Evolutionary conservation across 495 filamentous ascomycete genomes (phyloP), one percentile per base, ranked within the genome.

Genomic region (Articulospora tetracladia): DNA sequence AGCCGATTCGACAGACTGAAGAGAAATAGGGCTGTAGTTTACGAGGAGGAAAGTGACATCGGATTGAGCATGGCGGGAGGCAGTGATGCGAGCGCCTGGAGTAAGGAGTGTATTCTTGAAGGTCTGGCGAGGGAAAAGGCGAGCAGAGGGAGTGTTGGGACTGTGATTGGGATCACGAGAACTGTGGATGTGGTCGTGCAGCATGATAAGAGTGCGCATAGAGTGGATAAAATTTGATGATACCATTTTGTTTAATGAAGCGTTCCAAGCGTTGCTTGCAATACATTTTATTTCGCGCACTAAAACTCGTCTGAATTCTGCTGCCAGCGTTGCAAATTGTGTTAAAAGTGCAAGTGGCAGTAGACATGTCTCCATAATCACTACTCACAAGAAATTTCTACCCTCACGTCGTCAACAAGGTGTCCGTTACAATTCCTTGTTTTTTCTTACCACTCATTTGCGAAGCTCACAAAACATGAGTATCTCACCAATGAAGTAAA

Each of bases 51-150:
- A 22, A 24, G 27, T 22, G 54, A 56, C 3, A 7, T 25, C 11
- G 7, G 27, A 20, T n/a, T 25, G 24, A 13, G 30, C 46, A 3
- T 6, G 6, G 15, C 19, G 34, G 27, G 53, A 28, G n/a, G 39
- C 19, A 15, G 51, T n/a, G 39, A 44, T 44, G 39, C 39, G 39
- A 3, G 11, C 3, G 3, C 3, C 7, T 44, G 34, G 20, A 46
- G 54, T 20, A 34, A 56, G 25, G 54, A 56, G 54, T 46, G 39
- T 36, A 56, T 56, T 11, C 54, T 56, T 8, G 39, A 49, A 30
- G 20, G 47, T 26, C 20, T 25, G 47, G 6, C 3, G 47, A 50
- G 25, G 25, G 47, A 25, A 10, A 11, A 8, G 25, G 23, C 10
- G n/a, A 48, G 7, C 4, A 48, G 17, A n/a, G 22, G n/a, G 44